phyloP scores from a whole-genome alignment of 192 early-diverging fungal genomes.

The Entomortierella parvispora region DNA sequence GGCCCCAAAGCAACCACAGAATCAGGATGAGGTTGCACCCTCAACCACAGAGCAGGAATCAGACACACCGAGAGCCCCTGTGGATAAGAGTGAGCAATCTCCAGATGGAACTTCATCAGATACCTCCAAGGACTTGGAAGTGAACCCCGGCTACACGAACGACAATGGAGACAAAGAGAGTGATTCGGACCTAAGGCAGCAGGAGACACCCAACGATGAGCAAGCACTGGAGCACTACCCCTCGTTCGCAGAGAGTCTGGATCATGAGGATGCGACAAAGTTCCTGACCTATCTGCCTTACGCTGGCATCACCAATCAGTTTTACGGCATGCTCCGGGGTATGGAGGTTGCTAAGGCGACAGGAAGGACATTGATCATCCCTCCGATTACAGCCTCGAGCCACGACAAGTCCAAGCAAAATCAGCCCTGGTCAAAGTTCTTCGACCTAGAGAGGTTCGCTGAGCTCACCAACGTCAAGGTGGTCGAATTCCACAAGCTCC shows the following conservation, averaged over 20 bases:
- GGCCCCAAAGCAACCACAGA: background rate
- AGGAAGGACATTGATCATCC: slow-evolving; percentile 42
- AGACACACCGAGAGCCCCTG: background rate
- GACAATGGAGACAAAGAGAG: slow-evolving; percentile 5
- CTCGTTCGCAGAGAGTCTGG: slow-evolving; percentile 36
- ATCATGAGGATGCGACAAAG: slow-evolving; percentile 15
- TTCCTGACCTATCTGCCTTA: slow-evolving; percentile 49
- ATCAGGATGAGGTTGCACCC: no score
- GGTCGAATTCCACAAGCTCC: slow-evolving; percentile 36
- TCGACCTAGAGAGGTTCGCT: slow-evolving; percentile 30
- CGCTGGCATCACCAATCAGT: slow-evolving; percentile 53
- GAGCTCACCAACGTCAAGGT: slow-evolving; percentile 28
- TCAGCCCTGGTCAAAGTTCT: slow-evolving; percentile 48
- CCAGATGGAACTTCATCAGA: slow-evolving; percentile 1
- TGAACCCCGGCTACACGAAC: background rate
- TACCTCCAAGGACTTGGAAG: background rate
- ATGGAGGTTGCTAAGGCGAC: slow-evolving; percentile 44
- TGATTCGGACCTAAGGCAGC: background rate
- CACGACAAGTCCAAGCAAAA: slow-evolving; percentile 53
- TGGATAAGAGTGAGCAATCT: background rate
- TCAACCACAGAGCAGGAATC: slow-evolving; percentile 10
- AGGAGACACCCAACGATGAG: background rate
- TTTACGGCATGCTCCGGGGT: slow-evolving; percentile 49
- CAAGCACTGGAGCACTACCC: background rate
- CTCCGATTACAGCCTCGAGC: slow-evolving; percentile 48